Conservation (phyloP, 768 basidiomycete genomes). For the Phanerochaete sordida region DNA sequence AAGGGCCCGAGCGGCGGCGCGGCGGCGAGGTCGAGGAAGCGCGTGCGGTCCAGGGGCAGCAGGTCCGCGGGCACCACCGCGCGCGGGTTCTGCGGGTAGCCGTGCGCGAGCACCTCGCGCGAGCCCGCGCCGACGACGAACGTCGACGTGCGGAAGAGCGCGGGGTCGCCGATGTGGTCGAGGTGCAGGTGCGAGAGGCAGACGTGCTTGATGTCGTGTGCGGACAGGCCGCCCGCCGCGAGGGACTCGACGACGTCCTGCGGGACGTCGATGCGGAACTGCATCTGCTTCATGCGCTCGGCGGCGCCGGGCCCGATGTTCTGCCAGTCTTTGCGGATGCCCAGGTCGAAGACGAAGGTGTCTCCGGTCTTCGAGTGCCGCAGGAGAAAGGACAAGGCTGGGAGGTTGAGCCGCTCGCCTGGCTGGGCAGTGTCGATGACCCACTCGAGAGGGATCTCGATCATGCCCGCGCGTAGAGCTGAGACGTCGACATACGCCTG, state of each 20-base stretch:
- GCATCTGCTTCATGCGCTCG: slow-evolving; percentile 26
- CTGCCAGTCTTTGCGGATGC: slow-evolving; percentile 34
- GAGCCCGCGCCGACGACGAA: slow-evolving; percentile 46
- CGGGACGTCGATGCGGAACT: slow-evolving; percentile 46
- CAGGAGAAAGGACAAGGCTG: slow-evolving; percentile 52
- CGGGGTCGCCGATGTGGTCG: slow-evolving; percentile 49
- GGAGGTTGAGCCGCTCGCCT: slow-evolving; percentile 21
- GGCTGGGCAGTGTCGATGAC: slow-evolving; percentile 20
- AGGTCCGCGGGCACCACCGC: slow-evolving; percentile 32
- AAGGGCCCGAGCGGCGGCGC: slow-evolving; percentile 48
- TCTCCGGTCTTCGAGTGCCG: slow-evolving; percentile 40
- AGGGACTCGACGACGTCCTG: slow-evolving; percentile 43
- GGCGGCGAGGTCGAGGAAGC: slow-evolving; percentile 15
- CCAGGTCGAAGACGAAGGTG: slow-evolving; percentile 50
- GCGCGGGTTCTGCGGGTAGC: slow-evolving; percentile 40
- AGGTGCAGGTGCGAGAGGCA: slow-evolving; percentile 55
- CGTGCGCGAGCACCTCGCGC: slow-evolving; percentile 31
- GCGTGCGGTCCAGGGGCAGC: slow-evolving; percentile 27
- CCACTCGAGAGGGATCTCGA: slow-evolving; percentile 39
- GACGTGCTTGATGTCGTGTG: slow-evolving; percentile 30
- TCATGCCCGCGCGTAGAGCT: slow-evolving; percentile 48
- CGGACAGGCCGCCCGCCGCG: slow-evolving; percentile 39
- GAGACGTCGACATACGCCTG: slow-evolving; percentile 55
- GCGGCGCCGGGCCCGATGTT: not conserved
- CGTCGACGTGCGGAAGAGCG: slow-evolving; percentile 40